These are phyloP conservation scores for Blastobotrys elegans DNA, from an alignment of 1,139 yeast species.

Conservation along the genomic window DNA sequence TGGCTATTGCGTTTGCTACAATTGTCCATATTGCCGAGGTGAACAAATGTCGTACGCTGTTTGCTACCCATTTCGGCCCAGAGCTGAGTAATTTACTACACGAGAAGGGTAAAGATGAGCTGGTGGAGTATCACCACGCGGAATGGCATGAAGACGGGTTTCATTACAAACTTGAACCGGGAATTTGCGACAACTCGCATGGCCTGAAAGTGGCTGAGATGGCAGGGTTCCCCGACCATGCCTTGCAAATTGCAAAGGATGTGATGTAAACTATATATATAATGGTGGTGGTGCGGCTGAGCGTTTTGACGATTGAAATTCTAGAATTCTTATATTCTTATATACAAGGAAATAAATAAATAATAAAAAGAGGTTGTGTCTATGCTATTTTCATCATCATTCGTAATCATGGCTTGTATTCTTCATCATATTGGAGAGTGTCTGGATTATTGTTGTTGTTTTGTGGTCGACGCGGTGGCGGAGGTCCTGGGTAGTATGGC, in stretches of 20 bases:
- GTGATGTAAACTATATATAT: constrained; percentile 6
- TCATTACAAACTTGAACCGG: constrained; percentile 61
- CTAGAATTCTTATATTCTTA: background rate
- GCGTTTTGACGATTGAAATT: no score
- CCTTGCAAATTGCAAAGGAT: constrained; percentile 39
- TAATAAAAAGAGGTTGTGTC: background rate
- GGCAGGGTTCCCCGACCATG: constrained; percentile 76
- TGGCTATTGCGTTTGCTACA: constrained; percentile 84
- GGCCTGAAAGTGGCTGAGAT: constrained; percentile 79
- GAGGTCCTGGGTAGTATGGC: background rate
- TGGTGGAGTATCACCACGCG: constrained; percentile 48
- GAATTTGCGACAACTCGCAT: constrained; percentile 72
- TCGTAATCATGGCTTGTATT: constrained; percentile 1
- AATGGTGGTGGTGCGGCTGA: no score
- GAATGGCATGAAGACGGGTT: constrained; percentile 42
- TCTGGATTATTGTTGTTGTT: background rate
- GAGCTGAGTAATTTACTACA: constrained; percentile 49
- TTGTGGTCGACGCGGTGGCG: constrained; percentile 5
- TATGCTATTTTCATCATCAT: background rate
- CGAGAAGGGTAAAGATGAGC: constrained; percentile 27
- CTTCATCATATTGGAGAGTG: constrained; percentile 10
- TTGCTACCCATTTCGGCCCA: constrained; percentile 89
- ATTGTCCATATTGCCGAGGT: constrained; percentile 50
- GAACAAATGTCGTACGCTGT: constrained; percentile 69
- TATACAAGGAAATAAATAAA: background rate